These are phyloP conservation scores for Coffea humblotiana DNA, from an alignment of 305 asterid species.

Conservation along the genomic window DNA sequence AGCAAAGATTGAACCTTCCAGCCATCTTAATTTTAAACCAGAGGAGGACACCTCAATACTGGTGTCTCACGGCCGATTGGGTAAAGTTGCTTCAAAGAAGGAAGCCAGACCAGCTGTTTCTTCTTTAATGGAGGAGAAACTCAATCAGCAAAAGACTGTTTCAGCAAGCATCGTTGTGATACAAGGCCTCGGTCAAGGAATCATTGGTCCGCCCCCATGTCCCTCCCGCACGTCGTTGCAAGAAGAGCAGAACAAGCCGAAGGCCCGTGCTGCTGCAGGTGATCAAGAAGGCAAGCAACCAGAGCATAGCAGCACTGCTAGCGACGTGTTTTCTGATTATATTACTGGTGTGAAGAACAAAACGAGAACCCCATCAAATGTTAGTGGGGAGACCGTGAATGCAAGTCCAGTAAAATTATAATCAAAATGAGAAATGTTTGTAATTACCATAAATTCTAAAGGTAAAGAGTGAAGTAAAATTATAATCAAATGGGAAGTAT, in stretches of 20 bases:
- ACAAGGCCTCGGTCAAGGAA: constrained; percentile 7
- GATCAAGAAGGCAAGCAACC: neutral
- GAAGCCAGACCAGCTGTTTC: neutral
- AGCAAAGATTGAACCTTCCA: neutral
- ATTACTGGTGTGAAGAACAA: constrained; percentile 33
- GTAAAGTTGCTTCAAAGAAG: neutral
- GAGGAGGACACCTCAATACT: neutral
- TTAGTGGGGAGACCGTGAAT: constrained; percentile 15
- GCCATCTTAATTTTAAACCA: neutral
- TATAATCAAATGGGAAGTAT: no score
- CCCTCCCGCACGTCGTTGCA: no score
- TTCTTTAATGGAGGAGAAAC: neutral
- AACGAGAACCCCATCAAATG: constrained; percentile 27
- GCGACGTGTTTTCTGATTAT: constrained; percentile 31
- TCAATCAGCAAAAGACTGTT: neutral
- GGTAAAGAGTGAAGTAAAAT: no score
- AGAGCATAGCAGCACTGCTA: neutral
- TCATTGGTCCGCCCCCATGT: neutral
- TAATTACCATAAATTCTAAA: no score
- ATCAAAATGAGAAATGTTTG: no score
- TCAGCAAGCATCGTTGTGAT: neutral
- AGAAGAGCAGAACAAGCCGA: neutral
- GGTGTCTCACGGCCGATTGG: neutral
- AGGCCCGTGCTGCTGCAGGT: neutral
- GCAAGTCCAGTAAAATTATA: no score